Percentiles rank a stretch among this genome's conserved stretches.
Conservation (phyloP, 768 basidiomycete species). For the Coprinopsis sp. region DNA sequence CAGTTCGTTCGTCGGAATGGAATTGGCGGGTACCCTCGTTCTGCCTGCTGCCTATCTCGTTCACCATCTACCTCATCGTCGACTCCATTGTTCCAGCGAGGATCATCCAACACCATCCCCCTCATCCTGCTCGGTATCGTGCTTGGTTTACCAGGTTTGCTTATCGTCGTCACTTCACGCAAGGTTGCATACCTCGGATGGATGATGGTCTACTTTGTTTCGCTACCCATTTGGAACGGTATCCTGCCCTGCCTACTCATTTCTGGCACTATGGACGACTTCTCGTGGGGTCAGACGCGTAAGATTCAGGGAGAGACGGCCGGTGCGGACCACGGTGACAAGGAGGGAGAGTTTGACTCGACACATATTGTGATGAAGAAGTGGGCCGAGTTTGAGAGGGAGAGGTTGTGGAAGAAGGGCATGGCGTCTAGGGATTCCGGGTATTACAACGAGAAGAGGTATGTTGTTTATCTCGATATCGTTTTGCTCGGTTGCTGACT, state of each 20-base stretch:
- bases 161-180: slow-evolving; percentile 94
- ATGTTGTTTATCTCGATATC: slow-evolving; percentile 23
- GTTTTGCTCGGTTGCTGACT: slow-evolving; percentile 12
- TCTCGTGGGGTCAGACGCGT: slow-evolving; percentile 95
- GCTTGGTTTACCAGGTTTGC: slow-evolving; percentile 89
- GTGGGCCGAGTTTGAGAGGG: slow-evolving; percentile 97
- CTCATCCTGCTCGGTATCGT: slow-evolving; percentile 91
- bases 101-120: slow-evolving; percentile 77
- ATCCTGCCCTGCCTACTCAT: slow-evolving; percentile 93
- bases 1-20: slow-evolving; percentile 99
- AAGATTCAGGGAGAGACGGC: slow-evolving; percentile 71
- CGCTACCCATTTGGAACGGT: slow-evolving; percentile 96
- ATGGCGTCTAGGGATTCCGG: slow-evolving; percentile 76
- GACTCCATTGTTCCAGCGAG: slow-evolving; percentile 76
- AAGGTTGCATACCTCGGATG: slow-evolving; percentile 94
- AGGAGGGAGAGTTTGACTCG: slow-evolving; percentile 97
- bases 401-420: slow-evolving; percentile 89
- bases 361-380: slow-evolving; percentile 97
- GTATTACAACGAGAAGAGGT: slow-evolving; percentile 68
- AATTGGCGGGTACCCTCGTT: slow-evolving; percentile 92
- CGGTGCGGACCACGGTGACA: slow-evolving; percentile 75
- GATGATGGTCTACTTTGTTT: slow-evolving; percentile 93
- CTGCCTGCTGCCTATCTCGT: slow-evolving; percentile 95
- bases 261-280: slow-evolving; percentile 99
- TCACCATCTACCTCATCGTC: slow-evolving; percentile 93